A percentile compares a stretch with the other conserved stretches of the same genome.
phyloP scores from a whole-genome alignment of 2,329 filamentous ascomycete genomes.

The Claviceps capensis region DNA sequence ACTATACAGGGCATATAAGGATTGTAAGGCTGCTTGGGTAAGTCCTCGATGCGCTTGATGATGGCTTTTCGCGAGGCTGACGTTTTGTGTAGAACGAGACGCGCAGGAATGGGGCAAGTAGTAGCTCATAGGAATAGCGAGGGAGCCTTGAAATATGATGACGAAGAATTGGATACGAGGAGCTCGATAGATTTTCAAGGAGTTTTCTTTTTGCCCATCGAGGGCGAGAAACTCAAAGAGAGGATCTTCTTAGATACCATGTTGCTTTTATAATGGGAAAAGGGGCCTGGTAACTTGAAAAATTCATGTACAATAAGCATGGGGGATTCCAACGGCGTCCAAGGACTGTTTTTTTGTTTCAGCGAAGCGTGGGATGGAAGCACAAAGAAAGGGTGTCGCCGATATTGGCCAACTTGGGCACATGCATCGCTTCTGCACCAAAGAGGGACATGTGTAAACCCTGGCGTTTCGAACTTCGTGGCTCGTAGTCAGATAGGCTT shows the following conservation, averaged over 20 bases:
- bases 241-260: neutral
- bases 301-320: neutral
- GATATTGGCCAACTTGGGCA: neutral
- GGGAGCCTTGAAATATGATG: neutral
- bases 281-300: neutral
- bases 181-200: neutral
- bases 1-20: slow-evolving; percentile 64
- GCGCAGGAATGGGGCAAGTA: slow-evolving; percentile 9
- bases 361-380: neutral
- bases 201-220: too few species aligned
- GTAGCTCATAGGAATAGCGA: neutral
- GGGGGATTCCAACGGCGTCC: neutral
- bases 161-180: neutral
- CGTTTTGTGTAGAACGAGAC: slow-evolving; percentile 7
- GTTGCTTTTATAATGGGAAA: too few species aligned
- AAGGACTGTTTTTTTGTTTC: neutral
- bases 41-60: slow-evolving; percentile 9
- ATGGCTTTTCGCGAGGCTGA: slow-evolving; percentile 1
- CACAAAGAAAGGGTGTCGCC: neutral
- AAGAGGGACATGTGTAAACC: too few species aligned
- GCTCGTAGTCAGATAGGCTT: too few species aligned
- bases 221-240: too few species aligned
- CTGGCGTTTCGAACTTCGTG: too few species aligned
- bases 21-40: slow-evolving; percentile 94
- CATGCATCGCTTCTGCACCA: neutral